Evolutionary conservation across 2,329 filamentous ascomycete genomes (phyloP).

Genomic region (Clarireedia hainanense): DNA sequence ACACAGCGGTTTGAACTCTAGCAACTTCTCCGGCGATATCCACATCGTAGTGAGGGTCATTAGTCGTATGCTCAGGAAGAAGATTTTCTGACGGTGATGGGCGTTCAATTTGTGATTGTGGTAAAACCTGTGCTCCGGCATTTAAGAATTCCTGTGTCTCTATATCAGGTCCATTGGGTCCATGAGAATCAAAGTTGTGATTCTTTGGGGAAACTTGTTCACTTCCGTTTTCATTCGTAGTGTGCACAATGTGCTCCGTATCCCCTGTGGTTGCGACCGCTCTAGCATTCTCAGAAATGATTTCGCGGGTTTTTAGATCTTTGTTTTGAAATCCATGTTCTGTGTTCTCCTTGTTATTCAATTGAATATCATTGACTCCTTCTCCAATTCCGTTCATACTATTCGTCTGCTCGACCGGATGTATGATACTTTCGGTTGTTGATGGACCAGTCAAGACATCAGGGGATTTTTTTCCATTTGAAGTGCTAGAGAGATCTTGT

Average conservation of each 20-base stretch:
- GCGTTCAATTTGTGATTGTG: constrained; percentile 19
- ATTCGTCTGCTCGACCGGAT: constrained; percentile 1
- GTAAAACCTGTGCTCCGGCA: constrained; percentile 19
- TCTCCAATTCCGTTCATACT: constrained; percentile 1
- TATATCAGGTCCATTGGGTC: constrained; percentile 14
- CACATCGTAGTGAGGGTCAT: constrained; percentile 55
- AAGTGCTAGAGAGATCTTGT: neutral
- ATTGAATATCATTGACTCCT: constrained; percentile 6
- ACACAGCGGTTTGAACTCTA: constrained; percentile 51
- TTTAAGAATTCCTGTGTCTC: constrained; percentile 21
- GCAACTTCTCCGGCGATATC: constrained; percentile 53
- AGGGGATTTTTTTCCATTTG: neutral
- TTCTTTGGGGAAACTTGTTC: neutral
- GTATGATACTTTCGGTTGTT: constrained; percentile 15
- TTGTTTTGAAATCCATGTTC: constrained; percentile 13
- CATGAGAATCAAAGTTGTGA: neutral
- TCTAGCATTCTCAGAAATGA: constrained; percentile 18
- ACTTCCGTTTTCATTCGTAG: neutral
- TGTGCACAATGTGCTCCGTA: constrained; percentile 20
- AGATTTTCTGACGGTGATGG: constrained; percentile 13
- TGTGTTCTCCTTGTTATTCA: constrained; percentile 4
- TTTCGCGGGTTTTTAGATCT: constrained; percentile 12
- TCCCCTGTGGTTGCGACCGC: constrained; percentile 20
- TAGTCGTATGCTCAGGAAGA: constrained; percentile 48
- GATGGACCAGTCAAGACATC: constrained; percentile 12